Evolutionary conservation across 768 basidiomycete genomes (phyloP), one percentile per base, ranked within the genome.

Genomic region (Leccinellum luteum): DNA sequence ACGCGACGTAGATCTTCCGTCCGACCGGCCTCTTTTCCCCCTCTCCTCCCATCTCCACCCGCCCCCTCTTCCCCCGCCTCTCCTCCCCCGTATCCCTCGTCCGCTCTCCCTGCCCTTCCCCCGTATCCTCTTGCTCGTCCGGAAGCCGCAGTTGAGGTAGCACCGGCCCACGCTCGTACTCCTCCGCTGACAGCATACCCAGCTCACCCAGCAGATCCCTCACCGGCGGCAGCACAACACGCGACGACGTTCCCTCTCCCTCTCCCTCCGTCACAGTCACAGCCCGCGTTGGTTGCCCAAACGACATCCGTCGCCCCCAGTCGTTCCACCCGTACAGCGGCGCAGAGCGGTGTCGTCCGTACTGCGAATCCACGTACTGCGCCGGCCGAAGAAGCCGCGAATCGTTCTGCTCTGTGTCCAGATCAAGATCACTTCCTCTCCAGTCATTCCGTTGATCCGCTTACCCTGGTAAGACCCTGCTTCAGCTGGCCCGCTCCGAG

Each of bases 1-100:
- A 92, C 57, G 89, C 89, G 34, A 90, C 64, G 47, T 73, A 73
- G 57, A 73, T 74, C 61, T 72, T 72, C 35, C 65, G 65, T 5
- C 19, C 50, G 2, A 50, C 62, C 51, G 52, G 47, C 56, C 66
- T 64, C 69, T 55, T 71, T 49, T 66, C 71, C 41, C 65, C 63
- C 27, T 47, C 52, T 44, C 52, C 52, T 44, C 52, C 61, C 63
- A 48, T 56, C 55, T 60, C 63, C 44, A 41, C 38, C 45, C 60
- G 55, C 15, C 52, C 60, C 53, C 57, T 71, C 67, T 64, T 65
- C 12, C 54, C 65, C 57, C 59, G 57, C 45, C 49, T 45, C 30
- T 60, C 59, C 50, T 48, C 28, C 25, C 35, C 15, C 31, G 44
- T 56, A 32, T 54, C 64, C 34, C 19, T 50, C 43, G 35, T 38